These are phyloP conservation scores for Claviceps sp. DNA, from an alignment of 2,329 filamentous ascomycete genomes.

Conservation along the genomic window DNA sequence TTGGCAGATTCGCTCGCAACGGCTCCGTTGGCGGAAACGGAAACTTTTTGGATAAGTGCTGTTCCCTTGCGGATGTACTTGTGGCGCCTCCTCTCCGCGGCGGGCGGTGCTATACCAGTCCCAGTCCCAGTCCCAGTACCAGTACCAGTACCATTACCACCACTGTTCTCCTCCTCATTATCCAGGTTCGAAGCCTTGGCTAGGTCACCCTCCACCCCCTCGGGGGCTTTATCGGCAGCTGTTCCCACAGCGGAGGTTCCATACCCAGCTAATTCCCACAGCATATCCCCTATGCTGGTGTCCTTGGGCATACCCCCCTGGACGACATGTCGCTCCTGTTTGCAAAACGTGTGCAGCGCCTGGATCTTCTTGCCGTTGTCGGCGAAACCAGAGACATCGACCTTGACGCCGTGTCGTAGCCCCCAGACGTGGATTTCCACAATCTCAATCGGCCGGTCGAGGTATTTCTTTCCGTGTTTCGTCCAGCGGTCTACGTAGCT, in stretches of 20 bases:
- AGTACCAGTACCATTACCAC: too few relatives aligned
- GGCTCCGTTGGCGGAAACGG: conserved; percentile 13
- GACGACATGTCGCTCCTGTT: conserved; percentile 57
- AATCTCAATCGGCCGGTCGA: conserved; percentile 73
- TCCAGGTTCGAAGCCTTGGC: conserved; percentile 10
- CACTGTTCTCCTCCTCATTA: conserved; percentile 2
- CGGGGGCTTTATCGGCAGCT: conserved; percentile 19
- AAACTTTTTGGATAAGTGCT: conserved; percentile 21
- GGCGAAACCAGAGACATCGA: conserved; percentile 70
- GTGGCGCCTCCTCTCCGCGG: conserved; percentile 8
- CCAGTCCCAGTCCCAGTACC: too few relatives aligned
- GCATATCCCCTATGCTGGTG: conserved; percentile 34
- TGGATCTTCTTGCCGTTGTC: conserved; percentile 86
- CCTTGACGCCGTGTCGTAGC: conserved; percentile 72
- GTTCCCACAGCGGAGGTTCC: conserved; percentile 7
- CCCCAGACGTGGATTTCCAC: conserved; percentile 87
- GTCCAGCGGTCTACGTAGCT: conserved; percentile 83
- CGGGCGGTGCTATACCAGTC: background rate
- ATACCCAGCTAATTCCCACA: conserved; percentile 39
- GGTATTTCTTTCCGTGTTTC: conserved; percentile 58
- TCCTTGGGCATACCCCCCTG: conserved; percentile 40
- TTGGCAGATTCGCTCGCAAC: conserved; percentile 12
- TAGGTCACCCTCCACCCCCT: conserved; percentile 23
- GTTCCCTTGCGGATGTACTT: conserved; percentile 17
- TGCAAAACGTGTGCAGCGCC: conserved; percentile 66